These are phyloP conservation scores for Thinopyrum elongatum DNA, from an alignment of 176 grass and related monocot genomes.

Conservation along the genomic window DNA sequence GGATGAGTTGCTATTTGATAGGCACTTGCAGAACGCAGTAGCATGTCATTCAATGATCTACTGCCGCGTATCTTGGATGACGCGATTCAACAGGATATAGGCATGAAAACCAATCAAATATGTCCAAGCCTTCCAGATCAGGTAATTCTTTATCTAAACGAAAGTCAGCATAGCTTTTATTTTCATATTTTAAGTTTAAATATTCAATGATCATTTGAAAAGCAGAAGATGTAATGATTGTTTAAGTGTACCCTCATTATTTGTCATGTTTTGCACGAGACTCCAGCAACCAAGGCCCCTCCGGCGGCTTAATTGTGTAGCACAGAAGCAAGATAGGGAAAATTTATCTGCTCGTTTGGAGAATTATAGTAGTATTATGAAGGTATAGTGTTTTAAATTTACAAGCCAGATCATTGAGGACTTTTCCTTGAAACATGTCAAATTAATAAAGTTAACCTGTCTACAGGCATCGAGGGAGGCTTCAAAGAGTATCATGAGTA, in stretches of 20 bases:
- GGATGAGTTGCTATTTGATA: not conserved
- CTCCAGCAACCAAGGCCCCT: not conserved
- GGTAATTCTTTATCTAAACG: not conserved
- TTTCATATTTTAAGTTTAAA: not conserved
- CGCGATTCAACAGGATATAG: not conserved
- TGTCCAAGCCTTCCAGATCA: not conserved
- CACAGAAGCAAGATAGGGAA: not conserved
- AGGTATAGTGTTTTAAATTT: not conserved
- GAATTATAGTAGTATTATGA: not conserved
- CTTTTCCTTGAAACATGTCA: not conserved
- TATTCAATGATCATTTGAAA: not conserved
- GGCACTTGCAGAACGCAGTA: not conserved
- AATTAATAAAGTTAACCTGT: not conserved
- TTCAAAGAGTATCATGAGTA: not conserved
- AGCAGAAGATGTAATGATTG: not conserved
- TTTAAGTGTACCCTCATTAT: not conserved
- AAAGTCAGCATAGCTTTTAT: not conserved
- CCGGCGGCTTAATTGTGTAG: not conserved
- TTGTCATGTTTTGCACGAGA: not conserved
- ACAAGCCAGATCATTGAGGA: not conserved
- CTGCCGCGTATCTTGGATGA: not conserved
- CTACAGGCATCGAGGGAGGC: not conserved
- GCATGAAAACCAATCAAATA: not conserved
- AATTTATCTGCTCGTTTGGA: not conserved
- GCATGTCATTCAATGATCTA: not conserved